Percentiles rank a stretch among this genome's conserved stretches.
Conservation (phyloP, 768 basidiomycete species). For the Pilatotrama ljubarskyi region DNA sequence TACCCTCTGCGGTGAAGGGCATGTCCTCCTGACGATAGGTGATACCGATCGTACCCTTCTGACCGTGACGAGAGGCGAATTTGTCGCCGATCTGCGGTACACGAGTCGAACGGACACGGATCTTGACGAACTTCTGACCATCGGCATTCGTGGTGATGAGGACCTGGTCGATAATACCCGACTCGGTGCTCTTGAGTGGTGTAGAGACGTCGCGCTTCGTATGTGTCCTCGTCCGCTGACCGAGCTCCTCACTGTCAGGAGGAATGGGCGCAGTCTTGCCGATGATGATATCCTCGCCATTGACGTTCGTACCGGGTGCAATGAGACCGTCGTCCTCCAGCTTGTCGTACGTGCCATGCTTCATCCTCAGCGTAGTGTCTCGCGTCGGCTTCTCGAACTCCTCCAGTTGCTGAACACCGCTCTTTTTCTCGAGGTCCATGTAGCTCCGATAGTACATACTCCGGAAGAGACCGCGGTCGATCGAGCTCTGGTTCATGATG, state of each 20-base stretch:
- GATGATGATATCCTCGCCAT: conserved; percentile 98
- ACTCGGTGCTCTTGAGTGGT: conserved; percentile 96
- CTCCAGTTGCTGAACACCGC: conserved; percentile 87
- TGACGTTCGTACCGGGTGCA: conserved; percentile 91
- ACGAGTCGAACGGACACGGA: conserved; percentile 93
- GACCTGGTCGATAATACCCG: conserved; percentile 96
- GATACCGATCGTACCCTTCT: conserved; percentile 99
- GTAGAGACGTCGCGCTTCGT: conserved; percentile 96
- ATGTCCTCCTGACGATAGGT: conserved; percentile 99
- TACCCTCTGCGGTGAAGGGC: conserved; percentile 97
- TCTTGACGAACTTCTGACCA: conserved; percentile 97
- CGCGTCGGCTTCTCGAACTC: conserved; percentile 96
- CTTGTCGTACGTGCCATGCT: conserved; percentile 98
- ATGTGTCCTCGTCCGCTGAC: conserved; percentile 91
- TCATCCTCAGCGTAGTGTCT: conserved; percentile 92
- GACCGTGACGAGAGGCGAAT: conserved; percentile 98
- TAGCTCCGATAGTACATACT: conserved; percentile 99
- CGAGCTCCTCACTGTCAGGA: conserved; percentile 95
- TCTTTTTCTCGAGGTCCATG: conserved; percentile 98
- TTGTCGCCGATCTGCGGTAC: conserved; percentile 99
- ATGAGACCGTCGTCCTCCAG: conserved; percentile 95
- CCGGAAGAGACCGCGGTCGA: conserved; percentile 97
- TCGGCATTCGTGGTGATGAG: conserved; percentile 95
- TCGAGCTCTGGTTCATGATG: conserved; percentile 99
- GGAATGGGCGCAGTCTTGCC: conserved; percentile 98